phyloP scores from a whole-genome alignment of 192 early-diverging fungal genomes.

The Phycomyces blakesleeanus region DNA sequence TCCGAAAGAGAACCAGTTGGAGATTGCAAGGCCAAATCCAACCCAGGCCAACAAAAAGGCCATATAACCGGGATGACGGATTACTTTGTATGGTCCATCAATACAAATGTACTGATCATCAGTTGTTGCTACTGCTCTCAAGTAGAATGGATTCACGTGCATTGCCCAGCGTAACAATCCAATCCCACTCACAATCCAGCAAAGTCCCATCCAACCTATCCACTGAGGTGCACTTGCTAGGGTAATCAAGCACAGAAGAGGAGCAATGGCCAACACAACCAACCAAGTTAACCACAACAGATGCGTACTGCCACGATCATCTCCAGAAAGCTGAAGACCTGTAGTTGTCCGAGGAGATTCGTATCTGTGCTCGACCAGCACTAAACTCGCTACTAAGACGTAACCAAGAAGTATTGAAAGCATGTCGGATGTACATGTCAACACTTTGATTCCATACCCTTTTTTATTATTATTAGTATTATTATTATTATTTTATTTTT shows the following conservation, averaged over 20 bases:
- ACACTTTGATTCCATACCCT: neutral
- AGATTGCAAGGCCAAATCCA: conserved; percentile 30
- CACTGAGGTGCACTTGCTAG: neutral
- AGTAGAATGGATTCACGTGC: conserved; percentile 29
- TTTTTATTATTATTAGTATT: neutral
- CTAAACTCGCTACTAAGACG: neutral
- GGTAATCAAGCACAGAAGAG: conserved; percentile 1
- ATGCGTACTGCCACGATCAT: conserved; percentile 28
- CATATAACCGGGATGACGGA: conserved; percentile 37
- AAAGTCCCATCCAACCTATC: conserved; percentile 31
- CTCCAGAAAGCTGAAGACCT: conserved; percentile 17
- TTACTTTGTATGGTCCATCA: conserved; percentile 33
- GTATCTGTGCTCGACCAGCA: conserved; percentile 6
- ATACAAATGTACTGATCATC: conserved; percentile 32
- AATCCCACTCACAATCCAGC: conserved; percentile 22
- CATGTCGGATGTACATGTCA: neutral
- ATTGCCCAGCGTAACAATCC: conserved; percentile 24
- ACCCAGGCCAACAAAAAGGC: conserved; percentile 29
- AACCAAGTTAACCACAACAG: conserved; percentile 10
- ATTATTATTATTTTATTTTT: neutral
- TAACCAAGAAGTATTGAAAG: neutral
- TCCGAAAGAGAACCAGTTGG: conserved; percentile 19
- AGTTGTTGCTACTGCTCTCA: conserved; percentile 20
- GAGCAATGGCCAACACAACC: conserved; percentile 5
- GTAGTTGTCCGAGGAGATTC: conserved; percentile 8